Conservation (phyloP, 2,329 filamentous ascomycete genomes). For the Xylaria sp. region DNA sequence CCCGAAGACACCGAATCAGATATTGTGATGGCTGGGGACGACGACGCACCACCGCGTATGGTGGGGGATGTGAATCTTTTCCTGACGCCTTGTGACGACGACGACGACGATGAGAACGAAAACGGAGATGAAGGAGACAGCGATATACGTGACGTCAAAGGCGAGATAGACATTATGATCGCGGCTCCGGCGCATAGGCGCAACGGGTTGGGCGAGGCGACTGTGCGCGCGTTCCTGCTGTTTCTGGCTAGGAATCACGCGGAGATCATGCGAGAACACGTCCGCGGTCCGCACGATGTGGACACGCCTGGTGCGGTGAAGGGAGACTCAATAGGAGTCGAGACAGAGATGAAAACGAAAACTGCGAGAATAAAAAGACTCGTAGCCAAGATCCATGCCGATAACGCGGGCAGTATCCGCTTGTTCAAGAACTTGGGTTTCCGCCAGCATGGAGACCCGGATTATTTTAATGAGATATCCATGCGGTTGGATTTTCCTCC, state of each 20-base stretch:
- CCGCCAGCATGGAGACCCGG: conserved; percentile 54
- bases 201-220: conserved; percentile 41
- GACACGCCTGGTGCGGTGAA: no score
- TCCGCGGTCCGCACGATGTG: not conserved
- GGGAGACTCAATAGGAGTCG: no score
- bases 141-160: conserved; percentile 36
- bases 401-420: conserved; percentile 57
- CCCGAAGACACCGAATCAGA: not conserved
- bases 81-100: conserved; percentile 64
- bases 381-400: conserved; percentile 64
- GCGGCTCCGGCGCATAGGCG: conserved; percentile 33
- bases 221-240: conserved; percentile 69
- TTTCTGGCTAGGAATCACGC: conserved; percentile 65
- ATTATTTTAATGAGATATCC: conserved; percentile 66
- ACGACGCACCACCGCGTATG: conserved; percentile 65
- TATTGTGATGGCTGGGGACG: conserved; percentile 45
- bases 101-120: conserved; percentile 44
- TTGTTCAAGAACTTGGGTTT: conserved; percentile 61
- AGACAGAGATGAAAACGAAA: no score
- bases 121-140: conserved; percentile 29
- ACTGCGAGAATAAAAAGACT: conserved; percentile 50
- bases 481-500: conserved; percentile 48
- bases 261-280: conserved; percentile 64
- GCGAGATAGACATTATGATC: conserved; percentile 44
- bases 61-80: conserved; percentile 84